Evolutionary conservation across 768 basidiomycete species (phyloP), one percentile per base, ranked within the genome.

Genomic region (Amanita subjunquillea): DNA sequence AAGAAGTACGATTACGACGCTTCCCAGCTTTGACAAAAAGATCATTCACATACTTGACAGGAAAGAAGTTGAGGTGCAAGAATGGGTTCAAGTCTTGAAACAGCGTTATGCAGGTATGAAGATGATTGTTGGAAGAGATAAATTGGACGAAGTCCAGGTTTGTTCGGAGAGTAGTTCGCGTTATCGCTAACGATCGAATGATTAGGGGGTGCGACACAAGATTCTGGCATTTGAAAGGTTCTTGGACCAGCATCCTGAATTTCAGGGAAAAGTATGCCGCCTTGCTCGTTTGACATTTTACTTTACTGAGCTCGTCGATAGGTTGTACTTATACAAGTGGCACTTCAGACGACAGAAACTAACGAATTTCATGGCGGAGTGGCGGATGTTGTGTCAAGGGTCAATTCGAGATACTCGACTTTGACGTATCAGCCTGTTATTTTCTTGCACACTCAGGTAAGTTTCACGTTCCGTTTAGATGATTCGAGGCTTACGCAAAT

Each of bases 391-490:
- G 85, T 92, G 49, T 78, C 88, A 1, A 80, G 85, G 32, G 82
- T 93, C 68, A 92, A 92, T 64, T 82, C 85, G 4, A 75, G 81
- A 4, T 93, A 87, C 71, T 88, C 86, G 13, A 87, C 83, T 2
- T 72, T 92, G 48, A 91, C 90, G 0, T 92, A 91, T 63, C 90
- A 91, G 59, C 91, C 91, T 9, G 77, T 91, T 43, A 85, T 91
- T 25, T 91, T 92, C 69, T 67, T 92, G 46, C 87, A 91, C 61
- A 90, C 85, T 0, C 82, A 86, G 51, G 51, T 53, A 38, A 38
- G 22, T 17, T n/a, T 10, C 32, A 22, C 22, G 32, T 22, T n/a
- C 9, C 3, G 7, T 53, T 25, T 9, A 23, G 4, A 20, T 15
- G 15, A 10, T n/a, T 44, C 7, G 15, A 20, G 32, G 9, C 20